A percentile compares a stretch with the other conserved stretches of the same genome.
Conservation (phyloP, 352 stramenopile species). For the Phytophthora aleatoria region DNA sequence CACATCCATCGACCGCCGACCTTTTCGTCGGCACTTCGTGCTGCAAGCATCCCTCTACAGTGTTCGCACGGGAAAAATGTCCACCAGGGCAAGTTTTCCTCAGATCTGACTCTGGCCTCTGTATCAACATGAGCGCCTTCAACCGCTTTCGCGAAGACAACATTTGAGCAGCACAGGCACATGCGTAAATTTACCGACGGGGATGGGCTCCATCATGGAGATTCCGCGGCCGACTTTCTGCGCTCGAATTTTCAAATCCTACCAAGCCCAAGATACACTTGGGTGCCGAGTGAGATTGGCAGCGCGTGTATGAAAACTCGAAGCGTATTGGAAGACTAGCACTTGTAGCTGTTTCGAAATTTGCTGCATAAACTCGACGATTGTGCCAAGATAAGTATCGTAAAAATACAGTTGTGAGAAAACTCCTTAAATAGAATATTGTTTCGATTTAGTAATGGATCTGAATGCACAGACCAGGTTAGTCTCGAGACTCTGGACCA, state of each 20-base stretch:
- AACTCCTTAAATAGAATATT: too few species aligned
- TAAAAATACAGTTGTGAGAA: neutral
- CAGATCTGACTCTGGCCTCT: neutral
- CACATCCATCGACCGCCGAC: slow-evolving; percentile 13
- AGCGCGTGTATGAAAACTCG: slow-evolving; percentile 23
- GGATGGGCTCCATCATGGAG: neutral
- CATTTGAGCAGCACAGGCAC: neutral
- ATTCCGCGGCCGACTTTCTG: slow-evolving; percentile 14
- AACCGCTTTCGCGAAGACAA: neutral
- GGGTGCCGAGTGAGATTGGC: slow-evolving; percentile 10
- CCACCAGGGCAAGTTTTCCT: neutral
- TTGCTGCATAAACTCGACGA: slow-evolving; percentile 24
- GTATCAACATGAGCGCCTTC: neutral
- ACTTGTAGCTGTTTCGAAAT: slow-evolving; percentile 27
- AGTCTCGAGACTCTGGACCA: slow-evolving; percentile 15
- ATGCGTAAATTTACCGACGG: too few species aligned
- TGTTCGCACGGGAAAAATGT: neutral
- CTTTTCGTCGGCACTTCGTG: neutral
- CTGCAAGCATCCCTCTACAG: neutral
- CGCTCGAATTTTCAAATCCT: slow-evolving; percentile 18
- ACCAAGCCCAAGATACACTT: slow-evolving; percentile 25
- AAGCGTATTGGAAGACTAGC: slow-evolving; percentile 9
- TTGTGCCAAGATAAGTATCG: neutral
- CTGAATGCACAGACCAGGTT: neutral
- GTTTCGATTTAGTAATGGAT: neutral